Base-by-base conservation (phyloP, 2,329 filamentous ascomycete species). In the Fusarium sp. region DNA sequence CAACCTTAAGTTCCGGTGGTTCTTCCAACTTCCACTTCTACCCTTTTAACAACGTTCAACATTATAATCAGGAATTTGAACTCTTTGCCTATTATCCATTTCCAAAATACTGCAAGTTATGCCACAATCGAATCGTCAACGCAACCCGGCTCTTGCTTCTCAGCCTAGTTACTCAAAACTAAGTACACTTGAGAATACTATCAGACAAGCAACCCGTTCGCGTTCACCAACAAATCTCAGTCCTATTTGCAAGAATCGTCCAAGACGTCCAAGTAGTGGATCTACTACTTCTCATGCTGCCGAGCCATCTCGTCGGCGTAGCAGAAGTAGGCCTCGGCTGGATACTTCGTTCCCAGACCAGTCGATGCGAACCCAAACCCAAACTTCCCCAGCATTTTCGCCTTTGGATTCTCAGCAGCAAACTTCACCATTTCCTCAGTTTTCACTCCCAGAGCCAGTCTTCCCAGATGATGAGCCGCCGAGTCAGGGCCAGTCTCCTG, bases 141-240 rank as follows among this genome's bases (percentile, higher is more conserved):
- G 63, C 18, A 66, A 66, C 25, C 63, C 63, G 20, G 43, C 62
- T 45, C 47, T 55, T 41, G 46, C 68, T 8, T 28, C 21, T 41
- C 54, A 59, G 25, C 45, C 54, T 47, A 46, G 50, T 32, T 63
- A 47, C 42, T 50, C 54, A 47, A 59, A 51, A 40, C 37, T 70
- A 4, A 43, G 21, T 25, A 55, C 45, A 12, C 41, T 68, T 27
- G 58, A 70, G 20, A 58, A 70, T 43, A 18, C 46, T 16, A 37
- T 68, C 25, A 58, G 53, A 21, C 58, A 59, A 32, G 68, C 55
- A 23, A 18, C 46, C 46, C 69, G 68, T 25, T 71, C 60, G 13
- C 56, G 55, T 34, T 71, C 68, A 18, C 59, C 68, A 13, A 46
- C 48, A n/a, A 57, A 51, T n/a, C 55, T 69, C 30, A 69, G 66